Conservation (phyloP, 257 asterid species). For the Scutellaria baicalensis region DNA sequence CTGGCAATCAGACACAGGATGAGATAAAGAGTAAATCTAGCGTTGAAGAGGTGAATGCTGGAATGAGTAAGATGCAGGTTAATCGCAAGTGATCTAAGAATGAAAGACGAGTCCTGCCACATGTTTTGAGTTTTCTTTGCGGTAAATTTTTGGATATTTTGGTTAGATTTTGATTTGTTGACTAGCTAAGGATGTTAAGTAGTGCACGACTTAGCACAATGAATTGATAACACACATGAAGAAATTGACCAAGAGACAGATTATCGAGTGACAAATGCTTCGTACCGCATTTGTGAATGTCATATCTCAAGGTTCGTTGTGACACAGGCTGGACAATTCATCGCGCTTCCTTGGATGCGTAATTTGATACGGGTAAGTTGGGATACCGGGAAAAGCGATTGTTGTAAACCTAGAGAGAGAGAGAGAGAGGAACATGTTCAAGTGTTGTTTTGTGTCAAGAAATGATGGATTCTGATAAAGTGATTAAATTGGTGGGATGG, state of each 20-base stretch:
- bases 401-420: background rate
- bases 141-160: conserved; percentile 23
- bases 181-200: conserved; percentile 32
- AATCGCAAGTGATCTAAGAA: conserved; percentile 41
- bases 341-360: background rate
- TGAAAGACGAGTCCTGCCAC: conserved; percentile 15
- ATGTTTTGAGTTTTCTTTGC: conserved; percentile 30
- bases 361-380: background rate
- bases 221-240: conserved; percentile 29
- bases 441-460: background rate
- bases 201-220: conserved; percentile 20
- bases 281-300: background rate
- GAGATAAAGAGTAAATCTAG: conserved; percentile 43
- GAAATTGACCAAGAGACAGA: conserved; percentile 11
- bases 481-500: background rate
- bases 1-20: conserved; percentile 16
- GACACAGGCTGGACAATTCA: background rate
- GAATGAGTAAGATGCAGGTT: conserved; percentile 52
- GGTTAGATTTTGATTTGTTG: conserved; percentile 31
- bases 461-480: background rate
- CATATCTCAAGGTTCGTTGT: background rate
- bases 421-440: background rate
- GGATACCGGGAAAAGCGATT: background rate
- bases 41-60: conserved; percentile 41
- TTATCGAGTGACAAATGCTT: conserved; percentile 13